Base-by-base conservation (phyloP, 495 filamentous ascomycete species). In the Penicillium dipodomyicola region DNA sequence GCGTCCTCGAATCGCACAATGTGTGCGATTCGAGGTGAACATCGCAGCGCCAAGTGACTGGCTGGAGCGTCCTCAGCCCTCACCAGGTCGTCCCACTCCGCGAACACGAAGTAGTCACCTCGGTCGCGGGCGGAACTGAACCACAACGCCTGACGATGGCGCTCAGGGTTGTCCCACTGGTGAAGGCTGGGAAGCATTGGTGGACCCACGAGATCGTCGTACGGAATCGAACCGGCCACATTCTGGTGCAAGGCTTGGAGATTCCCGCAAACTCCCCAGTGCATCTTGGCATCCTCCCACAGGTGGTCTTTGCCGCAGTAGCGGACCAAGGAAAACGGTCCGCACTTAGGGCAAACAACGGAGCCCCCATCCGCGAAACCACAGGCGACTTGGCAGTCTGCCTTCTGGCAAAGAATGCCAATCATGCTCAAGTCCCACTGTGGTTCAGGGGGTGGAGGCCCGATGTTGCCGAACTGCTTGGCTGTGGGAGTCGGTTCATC, bases 351-450 rank as follows among this genome's bases (percentile, higher is more conserved):
- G 58, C 78, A 81, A 62, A 77, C 70, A 12, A 69, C 59, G 9
- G 65, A 60, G 20, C 53, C 37, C 4, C 58, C 54, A 48, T 82
- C 76, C 65, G 70, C 71, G 25, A 78, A 74, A 49, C 81, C 79
- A 68, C 85, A 86, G 72, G 78, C 79, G 51, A 71, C 74, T 1
- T 61, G 25, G 55, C 78, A 81, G 25, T 45, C 58, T 3, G 20
- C 27, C 42, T 49, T 59, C 6, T 63, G 58, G 46, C 77, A 80
- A 10, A 41, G 29, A 20, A 74, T 66, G 0, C 49, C 51, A 27
- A 62, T 49, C 49, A 48, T 63, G 40, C 65, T 61, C 19, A 71
- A 62, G 25, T 75, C 60, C 53, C 59, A 69, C 33, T 30, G 22
- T 48, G 17, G 6, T 39, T 17, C 15, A 39, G 35, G 35, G 39